These are phyloP conservation scores for Trichopus zeylanicus DNA, from an alignment of 116 monocot genomes.

Conservation along the genomic window DNA sequence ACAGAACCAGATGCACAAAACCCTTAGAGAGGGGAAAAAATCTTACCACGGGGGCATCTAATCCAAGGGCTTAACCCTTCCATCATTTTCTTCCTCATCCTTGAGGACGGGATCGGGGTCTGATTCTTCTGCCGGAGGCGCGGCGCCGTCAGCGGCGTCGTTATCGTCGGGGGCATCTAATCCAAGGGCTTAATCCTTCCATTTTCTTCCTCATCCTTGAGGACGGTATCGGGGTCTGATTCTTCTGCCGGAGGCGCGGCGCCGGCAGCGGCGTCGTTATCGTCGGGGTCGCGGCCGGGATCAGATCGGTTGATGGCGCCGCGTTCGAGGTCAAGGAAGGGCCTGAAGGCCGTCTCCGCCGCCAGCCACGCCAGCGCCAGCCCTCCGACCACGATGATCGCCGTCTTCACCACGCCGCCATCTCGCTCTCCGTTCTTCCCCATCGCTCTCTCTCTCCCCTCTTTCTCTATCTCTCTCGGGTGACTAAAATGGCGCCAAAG, in stretches of 20 bases:
- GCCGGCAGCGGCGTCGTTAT: constrained; percentile 11
- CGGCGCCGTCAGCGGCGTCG: neutral
- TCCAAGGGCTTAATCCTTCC: neutral
- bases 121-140: neutral
- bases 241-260: neutral
- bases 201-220: constrained; percentile 5
- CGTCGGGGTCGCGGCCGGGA: constrained; percentile 47
- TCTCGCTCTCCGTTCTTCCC: constrained; percentile 18
- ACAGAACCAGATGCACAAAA: no score
- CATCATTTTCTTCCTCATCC: constrained; percentile 2
- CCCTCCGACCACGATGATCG: constrained; percentile 61
- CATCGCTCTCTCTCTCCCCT: constrained; percentile 16
- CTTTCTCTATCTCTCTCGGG: constrained; percentile 4
- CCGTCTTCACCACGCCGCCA: constrained; percentile 50
- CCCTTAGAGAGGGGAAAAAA: no score
- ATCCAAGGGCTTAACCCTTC: neutral
- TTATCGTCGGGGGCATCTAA: constrained; percentile 27
- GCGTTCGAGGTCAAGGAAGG: constrained; percentile 59
- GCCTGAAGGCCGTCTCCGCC: constrained; percentile 88
- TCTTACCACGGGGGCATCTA: constrained; percentile 2
- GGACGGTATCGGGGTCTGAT: neutral
- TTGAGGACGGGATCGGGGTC: neutral
- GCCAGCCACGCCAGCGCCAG: constrained; percentile 68
- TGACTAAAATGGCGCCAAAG: neutral
- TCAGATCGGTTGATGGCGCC: constrained; percentile 39